Conservation (phyloP, 73 alveolate genomes). For the Tetrahymena thermophila region DNA sequence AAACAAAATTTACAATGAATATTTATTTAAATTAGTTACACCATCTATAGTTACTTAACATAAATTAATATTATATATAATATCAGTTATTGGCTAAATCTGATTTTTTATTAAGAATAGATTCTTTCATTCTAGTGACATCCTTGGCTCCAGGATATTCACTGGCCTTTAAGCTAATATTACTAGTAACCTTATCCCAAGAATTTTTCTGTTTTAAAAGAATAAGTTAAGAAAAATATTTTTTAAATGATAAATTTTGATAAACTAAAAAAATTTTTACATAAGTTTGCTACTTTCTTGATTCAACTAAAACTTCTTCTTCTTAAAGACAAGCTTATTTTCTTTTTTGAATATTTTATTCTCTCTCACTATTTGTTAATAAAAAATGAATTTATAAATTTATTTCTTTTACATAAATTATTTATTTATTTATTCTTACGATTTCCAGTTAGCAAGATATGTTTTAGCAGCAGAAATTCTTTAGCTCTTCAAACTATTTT, state of each 20-base stretch:
- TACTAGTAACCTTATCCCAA: constrained; percentile 30
- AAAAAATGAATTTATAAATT: not conserved
- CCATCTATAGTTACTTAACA: not conserved
- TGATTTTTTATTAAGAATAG: constrained; percentile 25
- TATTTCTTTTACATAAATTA: not conserved
- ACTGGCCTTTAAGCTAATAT: constrained; percentile 36
- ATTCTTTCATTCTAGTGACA: constrained; percentile 28
- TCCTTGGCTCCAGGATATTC: constrained; percentile 39
- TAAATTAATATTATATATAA: not conserved
- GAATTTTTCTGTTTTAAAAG: constrained; percentile 13
- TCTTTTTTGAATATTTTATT: not conserved
- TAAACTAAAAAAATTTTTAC: not conserved
- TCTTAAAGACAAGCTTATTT: not conserved
- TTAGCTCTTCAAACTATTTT: not conserved
- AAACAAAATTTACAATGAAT: too few relatives aligned
- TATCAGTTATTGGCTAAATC: constrained; percentile 22
- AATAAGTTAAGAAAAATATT: not conserved
- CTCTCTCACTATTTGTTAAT: not conserved
- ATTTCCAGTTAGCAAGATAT: not conserved
- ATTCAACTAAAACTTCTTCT: not conserved
- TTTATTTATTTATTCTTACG: not conserved
- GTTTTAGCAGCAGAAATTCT: not conserved
- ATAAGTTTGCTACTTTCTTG: not conserved
- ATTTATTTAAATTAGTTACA: too few relatives aligned
- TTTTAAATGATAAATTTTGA: not conserved